Evolutionary conservation across 2,329 filamentous ascomycete genomes (phyloP), one percentile per base, ranked within the genome.

Genomic region (Clonostachys sp.): DNA sequence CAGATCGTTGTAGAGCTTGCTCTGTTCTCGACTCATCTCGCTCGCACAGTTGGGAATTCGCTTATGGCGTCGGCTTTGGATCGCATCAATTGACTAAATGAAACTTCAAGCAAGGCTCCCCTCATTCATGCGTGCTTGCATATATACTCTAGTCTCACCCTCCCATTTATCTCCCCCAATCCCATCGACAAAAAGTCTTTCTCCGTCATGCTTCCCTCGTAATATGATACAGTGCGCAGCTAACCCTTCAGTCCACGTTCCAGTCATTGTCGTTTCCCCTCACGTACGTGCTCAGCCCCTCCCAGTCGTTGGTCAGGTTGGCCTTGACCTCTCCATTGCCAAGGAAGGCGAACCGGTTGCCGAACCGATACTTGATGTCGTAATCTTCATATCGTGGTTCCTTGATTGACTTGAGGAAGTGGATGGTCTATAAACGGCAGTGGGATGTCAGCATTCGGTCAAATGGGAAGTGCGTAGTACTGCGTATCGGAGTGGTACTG

Each of bases 311-410:
- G 8, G 62, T 66, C 14, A 59, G 58, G 45, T 66, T 68, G 5
- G 70, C 68, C 58, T 73, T 73, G 20, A 74, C 65, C 52, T 72
- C 65, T 30, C 72, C 71, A 60, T 72, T 63, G 13, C 61, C 62
- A 30, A 70, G 54, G 52, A 63, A 70, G 12, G 63, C 64, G 51
- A 66, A 70, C 8, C 62, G 55, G 51, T 70, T 71, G 42, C 56
- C 57, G 49, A 63, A 60, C 18, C 61, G 57, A 51, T 65, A 66
- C 36, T 53, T 52, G 43, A 65, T 61, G 8, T 61, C 54, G 53
- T 63, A 64, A 43, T 61, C 51, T 48, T 64, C 60, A 41, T 54
- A 66, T 6, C 62, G 57, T 24, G 63, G 62, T 39, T 63, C 52
- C 49, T 64, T 63, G 52, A 66, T 63, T 12, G 59, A 54, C 53